Evolutionary conservation across 306 rosid species (phyloP).

Genomic region (Crataegus laevigata): DNA sequence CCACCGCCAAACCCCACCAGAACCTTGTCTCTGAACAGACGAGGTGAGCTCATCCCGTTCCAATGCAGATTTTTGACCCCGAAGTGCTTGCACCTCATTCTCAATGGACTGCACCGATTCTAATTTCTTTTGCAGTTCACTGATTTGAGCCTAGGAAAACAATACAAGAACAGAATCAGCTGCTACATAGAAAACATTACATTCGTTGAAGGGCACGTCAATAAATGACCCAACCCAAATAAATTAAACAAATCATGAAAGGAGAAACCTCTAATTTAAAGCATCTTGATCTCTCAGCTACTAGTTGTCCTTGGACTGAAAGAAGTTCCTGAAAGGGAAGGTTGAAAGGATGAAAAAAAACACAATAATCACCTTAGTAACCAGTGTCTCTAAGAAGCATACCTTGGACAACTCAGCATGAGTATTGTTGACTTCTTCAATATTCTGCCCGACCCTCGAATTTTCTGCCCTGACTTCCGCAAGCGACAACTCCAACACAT

Average conservation of each 20-base stretch:
- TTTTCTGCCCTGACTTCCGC: conserved; percentile 56
- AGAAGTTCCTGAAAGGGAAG: conserved; percentile 65
- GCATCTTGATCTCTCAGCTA: conserved; percentile 94
- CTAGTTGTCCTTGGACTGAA: conserved; percentile 85
- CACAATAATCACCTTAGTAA: not conserved
- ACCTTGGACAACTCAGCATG: conserved; percentile 91
- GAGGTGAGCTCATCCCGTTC: conserved; percentile 64
- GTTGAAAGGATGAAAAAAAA: conserved; percentile 21
- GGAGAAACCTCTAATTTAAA: conserved; percentile 73
- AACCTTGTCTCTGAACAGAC: conserved; percentile 62
- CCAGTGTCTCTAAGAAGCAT: conserved; percentile 10
- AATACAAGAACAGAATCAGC: not conserved
- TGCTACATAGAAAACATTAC: not conserved
- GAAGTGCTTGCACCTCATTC: conserved; percentile 69
- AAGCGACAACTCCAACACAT: conserved; percentile 47
- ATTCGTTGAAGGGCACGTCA: not conserved
- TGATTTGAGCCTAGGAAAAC: conserved; percentile 73
- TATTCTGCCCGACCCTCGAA: conserved; percentile 50
- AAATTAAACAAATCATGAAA: not conserved
- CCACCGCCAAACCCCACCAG: conserved; percentile 93
- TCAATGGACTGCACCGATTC: conserved; percentile 76
- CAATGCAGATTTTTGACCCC: conserved; percentile 65
- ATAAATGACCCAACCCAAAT: not conserved
- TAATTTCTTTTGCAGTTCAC: conserved; percentile 64
- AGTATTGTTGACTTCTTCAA: conserved; percentile 58